Base-by-base conservation (phyloP, 2,329 filamentous ascomycete genomes). In the Fusarium torulosum region DNA sequence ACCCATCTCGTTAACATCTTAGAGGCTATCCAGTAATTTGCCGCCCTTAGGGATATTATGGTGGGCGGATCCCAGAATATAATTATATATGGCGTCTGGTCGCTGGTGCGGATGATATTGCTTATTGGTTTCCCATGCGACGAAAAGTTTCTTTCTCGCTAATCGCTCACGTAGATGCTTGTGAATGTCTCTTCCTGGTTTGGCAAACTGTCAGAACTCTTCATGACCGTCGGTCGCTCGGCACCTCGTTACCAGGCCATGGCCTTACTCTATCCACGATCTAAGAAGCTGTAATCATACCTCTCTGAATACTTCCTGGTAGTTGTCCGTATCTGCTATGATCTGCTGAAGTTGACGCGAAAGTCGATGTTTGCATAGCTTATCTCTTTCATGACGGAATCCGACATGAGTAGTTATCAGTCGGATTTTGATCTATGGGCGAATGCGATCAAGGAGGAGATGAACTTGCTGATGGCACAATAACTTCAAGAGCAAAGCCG, bases 21-120 rank as follows among this genome's bases (percentile, higher is more conserved):
- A 0, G 63, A 81, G 11, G 71, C 76, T 0, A 75, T 81, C 1
- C 81, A 84, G 57, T 78, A 81, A 55, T 84, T 80, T 49, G 80
- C 78, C 19, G 75, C 77, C 0, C 61, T 83, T n/a, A 81, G 81
- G 7, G 72, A 74, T 19, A 33, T 74, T 0, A n/a, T 74, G 0
- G 50, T 83, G 17, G 80, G 81, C 0, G 80, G 79, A 2, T 79
- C 78, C 0, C 81, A 84, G 65, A 83, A 83, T 40, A 42, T 83
- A 0, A 71, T 83, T 9, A 81, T 81, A 0, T 81, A 79, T 55
- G 76, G 81, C 14, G 79, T 84, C 0, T 84, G 81, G 82, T 75
- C 79, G 1, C 53, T 81, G 3, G 79, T 83, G 10, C 76, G 81
- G 42, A 76, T 79, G 62, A 76, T 51, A 0, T 19, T 58, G 33